Evolutionary conservation across 768 basidiomycete genomes (phyloP).

Genomic region (Coprinopsis cinerea): DNA sequence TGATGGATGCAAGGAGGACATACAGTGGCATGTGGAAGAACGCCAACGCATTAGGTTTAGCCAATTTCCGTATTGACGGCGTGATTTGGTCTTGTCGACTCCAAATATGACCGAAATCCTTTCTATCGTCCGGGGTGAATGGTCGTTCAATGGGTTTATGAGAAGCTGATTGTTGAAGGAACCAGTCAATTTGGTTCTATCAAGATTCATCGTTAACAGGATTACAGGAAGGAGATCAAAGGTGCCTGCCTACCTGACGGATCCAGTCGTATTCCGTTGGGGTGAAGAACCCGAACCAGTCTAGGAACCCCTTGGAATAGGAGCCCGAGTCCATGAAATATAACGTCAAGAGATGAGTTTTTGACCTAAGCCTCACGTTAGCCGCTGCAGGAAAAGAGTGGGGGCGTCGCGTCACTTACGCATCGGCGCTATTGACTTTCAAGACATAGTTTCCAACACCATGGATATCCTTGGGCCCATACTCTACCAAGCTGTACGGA

Average conservation of each 20-base stretch:
- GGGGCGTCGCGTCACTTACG: no score
- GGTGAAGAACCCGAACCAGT: constrained; percentile 59
- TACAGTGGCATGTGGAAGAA: constrained; percentile 98
- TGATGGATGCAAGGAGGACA: constrained; percentile 19
- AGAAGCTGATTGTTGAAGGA: constrained; percentile 70
- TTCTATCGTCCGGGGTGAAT: constrained; percentile 69
- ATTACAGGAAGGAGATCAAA: not conserved
- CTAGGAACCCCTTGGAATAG: constrained; percentile 55
- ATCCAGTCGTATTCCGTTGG: constrained; percentile 85
- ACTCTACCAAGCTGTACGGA: constrained; percentile 79
- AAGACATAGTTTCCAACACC: constrained; percentile 91
- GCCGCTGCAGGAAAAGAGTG: no score
- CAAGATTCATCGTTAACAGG: not conserved
- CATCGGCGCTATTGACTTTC: constrained; percentile 78
- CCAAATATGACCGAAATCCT: constrained; percentile 68
- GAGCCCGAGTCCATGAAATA: constrained; percentile 90
- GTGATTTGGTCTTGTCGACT: constrained; percentile 51
- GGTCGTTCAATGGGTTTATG: constrained; percentile 77
- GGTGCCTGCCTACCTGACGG: constrained; percentile 46
- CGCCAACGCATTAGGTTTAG: constrained; percentile 94
- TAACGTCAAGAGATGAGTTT: constrained; percentile 81
- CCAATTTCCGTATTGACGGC: constrained; percentile 47
- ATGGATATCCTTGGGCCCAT: constrained; percentile 78
- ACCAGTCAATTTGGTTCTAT: constrained; percentile 86
- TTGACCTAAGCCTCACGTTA: constrained; percentile 57